Evolutionary conservation across 1,284 basidiomycete species (phyloP).

Genomic region (Malassezia psittaci): DNA sequence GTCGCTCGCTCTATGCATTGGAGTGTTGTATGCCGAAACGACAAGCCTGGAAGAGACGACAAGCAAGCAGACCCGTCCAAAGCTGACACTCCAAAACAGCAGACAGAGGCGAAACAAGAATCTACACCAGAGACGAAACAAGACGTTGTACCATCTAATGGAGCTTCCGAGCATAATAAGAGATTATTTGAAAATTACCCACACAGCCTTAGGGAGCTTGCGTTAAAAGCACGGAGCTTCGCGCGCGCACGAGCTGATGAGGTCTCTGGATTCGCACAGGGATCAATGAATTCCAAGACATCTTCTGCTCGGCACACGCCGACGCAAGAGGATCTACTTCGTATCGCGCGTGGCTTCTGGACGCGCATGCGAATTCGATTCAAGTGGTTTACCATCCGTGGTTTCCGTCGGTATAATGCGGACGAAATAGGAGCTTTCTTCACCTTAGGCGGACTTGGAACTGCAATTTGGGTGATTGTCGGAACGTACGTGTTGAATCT

Average conservation of each 20-base stretch:
- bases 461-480: slow-evolving; percentile 82
- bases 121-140: no score
- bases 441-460: slow-evolving; percentile 69
- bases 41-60: no score
- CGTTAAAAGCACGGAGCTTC: slow-evolving; percentile 28
- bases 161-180: slow-evolving; percentile 3
- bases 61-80: no score
- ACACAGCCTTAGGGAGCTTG: slow-evolving; percentile 30
- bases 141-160: no score
- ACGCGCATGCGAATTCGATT: slow-evolving; percentile 80
- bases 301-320: slow-evolving; percentile 12
- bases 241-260: slow-evolving; percentile 5
- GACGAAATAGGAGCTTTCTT: slow-evolving; percentile 95
- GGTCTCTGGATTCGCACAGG: not conserved
- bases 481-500: slow-evolving; percentile 57
- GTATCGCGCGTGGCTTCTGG: slow-evolving; percentile 77
- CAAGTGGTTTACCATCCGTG: slow-evolving; percentile 94
- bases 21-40: no score
- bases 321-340: slow-evolving; percentile 60
- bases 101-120: no score
- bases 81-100: no score
- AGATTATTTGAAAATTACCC: slow-evolving; percentile 38
- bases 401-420: slow-evolving; percentile 86
- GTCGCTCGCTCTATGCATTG: no score
- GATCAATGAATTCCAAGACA: not conserved